Evolutionary conservation across 2,329 filamentous ascomycete genomes (phyloP), one percentile per base, ranked within the genome.

Genomic region (Alternaria triticimaculans): DNA sequence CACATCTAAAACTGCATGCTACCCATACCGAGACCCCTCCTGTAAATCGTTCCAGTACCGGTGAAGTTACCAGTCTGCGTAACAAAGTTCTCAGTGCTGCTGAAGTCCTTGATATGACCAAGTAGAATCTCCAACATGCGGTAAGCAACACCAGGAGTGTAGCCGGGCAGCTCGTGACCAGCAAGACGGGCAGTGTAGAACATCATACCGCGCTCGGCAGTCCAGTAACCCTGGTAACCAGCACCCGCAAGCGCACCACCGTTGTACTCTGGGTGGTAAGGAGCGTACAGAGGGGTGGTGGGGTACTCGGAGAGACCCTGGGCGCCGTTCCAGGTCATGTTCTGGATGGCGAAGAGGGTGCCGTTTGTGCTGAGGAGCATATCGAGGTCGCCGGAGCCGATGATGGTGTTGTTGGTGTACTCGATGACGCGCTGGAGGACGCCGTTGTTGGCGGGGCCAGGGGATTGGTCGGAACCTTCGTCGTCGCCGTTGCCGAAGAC

Each of bases 311-410:
- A 79, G 45, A 87, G 81, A 11, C 84, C 84, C 55, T 84, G 82
- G 3, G 72, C 64, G 14, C 84, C 84, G 69, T 84, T 82, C 84
- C 84, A 86, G 3, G 84, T 87, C 78, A 86, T 82, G 74, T 87
- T 87, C 70, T 87, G 84, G 43, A 87, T 78, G 4, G 83, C 81
- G 20, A 87, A 77, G 5, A 87, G 77, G 0, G 85, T 87, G 3
- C 84, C 85, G 67, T 87, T 85, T 26, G 83, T 84, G 51, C 78
- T 75, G 50, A 87, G 80, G 5, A 85, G 72, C 72, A 83, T 81
- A 72, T 87, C 85, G 15, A 85, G 78, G 58, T 83, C 80, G 7
- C 83, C 84, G 50, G 79, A 81, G 41, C 83, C 82, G 62, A 87
- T 82, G 56, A 87, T 80, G 43, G 82, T 82, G 66, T 85, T 84